Evolutionary conservation across 805 yeast species (phyloP).

Genomic region (Saccharomycopsis sp.): DNA sequence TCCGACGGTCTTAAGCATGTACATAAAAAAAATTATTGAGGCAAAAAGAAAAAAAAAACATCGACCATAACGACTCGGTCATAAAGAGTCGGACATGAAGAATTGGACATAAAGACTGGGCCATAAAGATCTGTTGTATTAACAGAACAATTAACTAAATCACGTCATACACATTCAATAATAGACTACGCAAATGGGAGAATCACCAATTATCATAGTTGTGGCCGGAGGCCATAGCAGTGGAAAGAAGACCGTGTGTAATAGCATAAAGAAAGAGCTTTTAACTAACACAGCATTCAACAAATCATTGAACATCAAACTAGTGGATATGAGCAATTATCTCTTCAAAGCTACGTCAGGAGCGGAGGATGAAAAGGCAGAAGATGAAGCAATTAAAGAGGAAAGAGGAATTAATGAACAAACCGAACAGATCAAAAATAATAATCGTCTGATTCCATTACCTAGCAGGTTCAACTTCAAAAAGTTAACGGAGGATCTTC

Average conservation of each 20-base stretch:
- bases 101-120: too few species aligned
- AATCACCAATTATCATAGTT: slow-evolving; percentile 9
- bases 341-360: not conserved
- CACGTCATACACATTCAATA: not conserved
- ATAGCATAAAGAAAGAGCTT: slow-evolving; percentile 5
- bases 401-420: not conserved
- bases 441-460: not conserved
- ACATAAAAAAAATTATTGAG: too few species aligned
- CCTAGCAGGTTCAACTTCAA: slow-evolving; percentile 17
- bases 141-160: too few species aligned
- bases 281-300: not conserved
- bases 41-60: too few species aligned
- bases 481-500: slow-evolving; percentile 8
- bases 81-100: too few species aligned
- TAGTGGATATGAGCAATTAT: slow-evolving; percentile 15
- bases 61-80: too few species aligned
- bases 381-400: not conserved
- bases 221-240: slow-evolving; percentile 21
- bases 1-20: not conserved
- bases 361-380: not conserved
- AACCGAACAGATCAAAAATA: slow-evolving; percentile 1
- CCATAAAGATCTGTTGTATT: too few species aligned
- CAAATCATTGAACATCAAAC: slow-evolving; percentile 4
- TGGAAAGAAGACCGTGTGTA: slow-evolving; percentile 18
- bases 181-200: too few species aligned